A percentile compares a stretch with the other conserved stretches of the same genome.
Conservation (phyloP, 2,329 filamentous ascomycete species). For the Fusarium nisikadoi region DNA sequence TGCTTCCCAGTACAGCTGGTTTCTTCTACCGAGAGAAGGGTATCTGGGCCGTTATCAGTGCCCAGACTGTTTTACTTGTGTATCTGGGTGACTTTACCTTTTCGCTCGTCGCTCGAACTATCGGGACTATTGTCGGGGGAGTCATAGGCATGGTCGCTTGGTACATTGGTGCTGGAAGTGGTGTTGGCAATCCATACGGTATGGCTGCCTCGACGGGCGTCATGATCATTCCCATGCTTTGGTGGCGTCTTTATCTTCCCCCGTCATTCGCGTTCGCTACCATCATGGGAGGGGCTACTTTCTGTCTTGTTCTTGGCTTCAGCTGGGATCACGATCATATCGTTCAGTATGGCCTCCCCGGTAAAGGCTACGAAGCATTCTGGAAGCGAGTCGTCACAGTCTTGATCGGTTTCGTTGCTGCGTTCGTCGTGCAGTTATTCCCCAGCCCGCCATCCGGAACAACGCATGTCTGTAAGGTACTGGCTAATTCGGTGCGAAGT, state of each 20-base stretch:
- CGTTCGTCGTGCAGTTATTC: constrained; percentile 58
- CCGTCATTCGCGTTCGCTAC: constrained; percentile 43
- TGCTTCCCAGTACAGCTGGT: constrained; percentile 55
- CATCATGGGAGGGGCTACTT: constrained; percentile 52
- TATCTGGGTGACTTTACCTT: constrained; percentile 64
- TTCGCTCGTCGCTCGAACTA: constrained; percentile 53
- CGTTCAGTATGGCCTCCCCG: constrained; percentile 57
- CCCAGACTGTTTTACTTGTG: constrained; percentile 58
- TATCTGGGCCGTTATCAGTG: constrained; percentile 63
- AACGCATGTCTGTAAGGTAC: constrained; percentile 55
- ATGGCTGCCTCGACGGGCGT: constrained; percentile 58
- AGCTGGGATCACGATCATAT: constrained; percentile 59
- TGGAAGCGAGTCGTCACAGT: constrained; percentile 59
- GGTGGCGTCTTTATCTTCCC: constrained; percentile 50
- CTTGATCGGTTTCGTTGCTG: constrained; percentile 56
- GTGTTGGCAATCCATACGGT: constrained; percentile 61
- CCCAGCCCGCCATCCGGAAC: constrained; percentile 59
- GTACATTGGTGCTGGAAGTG: constrained; percentile 62
- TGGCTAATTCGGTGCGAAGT: constrained; percentile 55
- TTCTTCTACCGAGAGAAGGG: constrained; percentile 65
- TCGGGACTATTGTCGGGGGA: constrained; percentile 60
- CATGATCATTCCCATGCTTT: constrained; percentile 49
- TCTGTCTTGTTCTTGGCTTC: constrained; percentile 57
- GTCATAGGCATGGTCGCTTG: constrained; percentile 58
- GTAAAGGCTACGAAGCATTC: constrained; percentile 59